Evolutionary conservation across 805 yeast genomes (phyloP).

Genomic region (Saturnispora besseyi): DNA sequence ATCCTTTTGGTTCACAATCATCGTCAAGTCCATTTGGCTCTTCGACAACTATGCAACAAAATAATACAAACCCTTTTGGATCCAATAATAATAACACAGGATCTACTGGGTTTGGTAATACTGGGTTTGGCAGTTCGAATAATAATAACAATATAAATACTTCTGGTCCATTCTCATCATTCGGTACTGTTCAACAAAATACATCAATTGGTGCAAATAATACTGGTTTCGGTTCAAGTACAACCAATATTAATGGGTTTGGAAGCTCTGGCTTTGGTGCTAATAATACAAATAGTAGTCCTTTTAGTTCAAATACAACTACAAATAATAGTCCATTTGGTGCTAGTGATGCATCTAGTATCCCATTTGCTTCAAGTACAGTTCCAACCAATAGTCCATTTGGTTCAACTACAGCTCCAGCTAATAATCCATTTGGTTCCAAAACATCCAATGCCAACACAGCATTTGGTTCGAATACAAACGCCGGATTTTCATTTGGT

Average conservation of each 20-base stretch:
- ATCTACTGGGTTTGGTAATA: not conserved
- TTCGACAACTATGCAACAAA: not conserved
- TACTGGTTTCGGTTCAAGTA: not conserved
- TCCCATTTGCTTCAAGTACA: not conserved
- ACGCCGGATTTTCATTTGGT: not conserved
- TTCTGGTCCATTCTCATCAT: not conserved
- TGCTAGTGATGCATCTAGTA: not conserved
- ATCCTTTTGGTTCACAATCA: not conserved
- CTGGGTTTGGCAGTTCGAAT: not conserved
- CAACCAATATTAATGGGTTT: not conserved
- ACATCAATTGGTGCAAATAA: not conserved
- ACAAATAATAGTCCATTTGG: not conserved
- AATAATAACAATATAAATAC: not conserved
- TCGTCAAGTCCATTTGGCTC: not conserved
- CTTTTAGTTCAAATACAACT: not conserved
- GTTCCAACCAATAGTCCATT: not conserved
- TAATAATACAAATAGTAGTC: not conserved
- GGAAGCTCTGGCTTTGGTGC: not conserved
- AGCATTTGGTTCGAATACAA: not conserved
- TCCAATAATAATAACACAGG: not conserved
- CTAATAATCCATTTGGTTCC: not conserved
- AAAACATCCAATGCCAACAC: not conserved
- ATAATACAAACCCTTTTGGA: conserved; percentile 1
- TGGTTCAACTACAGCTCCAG: not conserved
- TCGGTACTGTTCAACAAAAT: not conserved